phyloP scores from a whole-genome alignment of 768 basidiomycete species.

The Mycena crocata region DNA sequence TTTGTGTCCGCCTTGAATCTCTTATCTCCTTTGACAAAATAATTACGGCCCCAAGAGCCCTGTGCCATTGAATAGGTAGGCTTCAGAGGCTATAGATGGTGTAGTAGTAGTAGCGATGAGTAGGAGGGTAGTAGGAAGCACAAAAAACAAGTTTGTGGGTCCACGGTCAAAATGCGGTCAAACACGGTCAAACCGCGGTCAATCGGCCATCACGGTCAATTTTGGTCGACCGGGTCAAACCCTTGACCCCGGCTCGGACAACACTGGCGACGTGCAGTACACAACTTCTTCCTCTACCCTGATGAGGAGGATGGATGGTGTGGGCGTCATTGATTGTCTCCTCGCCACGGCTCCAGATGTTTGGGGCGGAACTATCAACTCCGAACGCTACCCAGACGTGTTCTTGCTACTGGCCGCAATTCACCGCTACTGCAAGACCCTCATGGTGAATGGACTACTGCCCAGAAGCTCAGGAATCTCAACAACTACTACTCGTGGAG shows the following conservation, averaged over 20 bases:
- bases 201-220: no score
- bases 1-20: not conserved
- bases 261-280: not conserved
- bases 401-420: slow-evolving; percentile 1
- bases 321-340: not conserved
- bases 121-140: no score
- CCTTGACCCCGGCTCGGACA: no score
- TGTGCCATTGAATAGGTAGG: no score
- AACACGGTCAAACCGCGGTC: no score
- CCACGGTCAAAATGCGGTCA: no score
- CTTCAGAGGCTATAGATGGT: no score
- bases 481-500: slow-evolving; percentile 5
- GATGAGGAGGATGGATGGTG: not conserved
- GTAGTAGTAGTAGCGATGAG: no score
- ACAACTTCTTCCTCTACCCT: not conserved
- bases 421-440: not conserved
- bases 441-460: slow-evolving; percentile 20
- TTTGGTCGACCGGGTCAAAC: no score
- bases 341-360: not conserved
- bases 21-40: not conserved
- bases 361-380: slow-evolving; percentile 8
- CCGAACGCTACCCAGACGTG: not conserved
- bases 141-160: no score
- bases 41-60: not conserved
- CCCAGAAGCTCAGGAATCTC: not conserved